phyloP scores from a whole-genome alignment of 164 flowering plant genomes.

The Piper betle region DNA sequence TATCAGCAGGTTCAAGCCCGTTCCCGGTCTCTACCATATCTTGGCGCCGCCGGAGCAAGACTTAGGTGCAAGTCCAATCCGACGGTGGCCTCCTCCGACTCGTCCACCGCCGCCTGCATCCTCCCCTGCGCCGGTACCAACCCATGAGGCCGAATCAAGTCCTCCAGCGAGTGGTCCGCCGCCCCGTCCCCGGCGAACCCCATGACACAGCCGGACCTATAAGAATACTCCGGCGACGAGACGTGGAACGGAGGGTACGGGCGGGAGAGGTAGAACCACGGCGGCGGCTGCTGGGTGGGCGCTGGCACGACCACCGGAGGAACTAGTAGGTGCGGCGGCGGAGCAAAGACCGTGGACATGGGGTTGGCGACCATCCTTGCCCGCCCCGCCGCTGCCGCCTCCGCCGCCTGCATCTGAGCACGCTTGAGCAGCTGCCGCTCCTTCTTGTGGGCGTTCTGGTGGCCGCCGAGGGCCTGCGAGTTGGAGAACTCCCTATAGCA shows the following conservation, averaged over 20 bases:
- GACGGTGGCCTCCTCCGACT: conserved; percentile 34
- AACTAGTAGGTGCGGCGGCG: conserved; percentile 53
- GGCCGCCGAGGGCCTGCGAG: conserved; percentile 94
- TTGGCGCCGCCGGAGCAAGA: conserved; percentile 67
- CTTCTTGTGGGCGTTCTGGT: conserved; percentile 95
- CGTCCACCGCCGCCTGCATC: conserved; percentile 27
- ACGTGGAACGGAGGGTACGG: conserved; percentile 28
- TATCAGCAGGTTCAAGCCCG: too few species aligned
- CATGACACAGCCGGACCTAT: conserved; percentile 5
- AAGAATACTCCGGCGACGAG: conserved; percentile 10
- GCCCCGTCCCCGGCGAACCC: neutral
- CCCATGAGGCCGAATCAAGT: conserved; percentile 3
- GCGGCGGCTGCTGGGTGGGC: conserved; percentile 15
- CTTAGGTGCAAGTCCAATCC: conserved; percentile 90
- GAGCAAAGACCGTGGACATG: conserved; percentile 46
- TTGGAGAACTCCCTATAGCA: conserved; percentile 87
- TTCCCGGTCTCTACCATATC: conserved; percentile 3
- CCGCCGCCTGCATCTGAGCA: conserved; percentile 35
- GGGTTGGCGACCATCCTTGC: conserved; percentile 29
- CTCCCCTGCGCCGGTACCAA: conserved; percentile 38
- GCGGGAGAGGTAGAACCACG: conserved; percentile 49
- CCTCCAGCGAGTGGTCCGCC: conserved; percentile 1
- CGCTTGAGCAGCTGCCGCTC: conserved; percentile 85
- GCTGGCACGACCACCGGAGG: conserved; percentile 18
- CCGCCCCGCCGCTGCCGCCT: conserved; percentile 18